Conservation (phyloP, 2,329 filamentous ascomycete genomes). For the Falciphora oryzae region DNA sequence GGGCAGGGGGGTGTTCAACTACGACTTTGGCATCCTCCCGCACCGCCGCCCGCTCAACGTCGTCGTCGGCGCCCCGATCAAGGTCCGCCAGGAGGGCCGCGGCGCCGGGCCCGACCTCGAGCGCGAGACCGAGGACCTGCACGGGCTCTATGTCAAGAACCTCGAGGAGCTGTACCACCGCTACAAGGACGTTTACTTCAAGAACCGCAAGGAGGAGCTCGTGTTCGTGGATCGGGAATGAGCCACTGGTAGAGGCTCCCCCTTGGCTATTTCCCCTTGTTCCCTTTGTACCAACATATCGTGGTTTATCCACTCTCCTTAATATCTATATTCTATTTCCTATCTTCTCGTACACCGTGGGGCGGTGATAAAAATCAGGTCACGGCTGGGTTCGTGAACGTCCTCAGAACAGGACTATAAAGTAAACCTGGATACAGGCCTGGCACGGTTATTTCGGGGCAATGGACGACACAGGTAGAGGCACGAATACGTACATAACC, state of each 20-base stretch:
- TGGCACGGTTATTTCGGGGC: too few species aligned
- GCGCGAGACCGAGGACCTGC: constrained; percentile 73
- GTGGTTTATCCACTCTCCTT: not conserved
- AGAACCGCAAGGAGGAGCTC: constrained; percentile 57
- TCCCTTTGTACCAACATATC: not conserved
- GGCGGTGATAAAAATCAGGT: too few species aligned
- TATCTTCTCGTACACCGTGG: not conserved
- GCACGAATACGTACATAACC: too few species aligned
- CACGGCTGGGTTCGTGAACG: too few species aligned
- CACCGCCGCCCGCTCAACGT: constrained; percentile 84
- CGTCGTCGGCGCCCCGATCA: constrained; percentile 79
- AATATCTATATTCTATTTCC: not conserved
- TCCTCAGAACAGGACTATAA: too few species aligned
- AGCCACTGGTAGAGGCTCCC: not conserved
- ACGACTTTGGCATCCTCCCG: constrained; percentile 93
- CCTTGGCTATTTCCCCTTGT: not conserved
- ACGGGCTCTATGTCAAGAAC: constrained; percentile 72
- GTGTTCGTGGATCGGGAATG: constrained; percentile 38
- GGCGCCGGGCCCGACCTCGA: constrained; percentile 55
- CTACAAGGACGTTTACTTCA: constrained; percentile 72
- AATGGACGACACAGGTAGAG: too few species aligned
- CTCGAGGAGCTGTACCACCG: constrained; percentile 66
- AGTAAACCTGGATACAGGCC: too few species aligned
- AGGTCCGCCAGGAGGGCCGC: constrained; percentile 49
- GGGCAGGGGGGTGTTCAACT: constrained; percentile 91